These are phyloP conservation scores for Xylaria sp. DNA, from an alignment of 2,329 filamentous ascomycete species.

Conservation along the genomic window DNA sequence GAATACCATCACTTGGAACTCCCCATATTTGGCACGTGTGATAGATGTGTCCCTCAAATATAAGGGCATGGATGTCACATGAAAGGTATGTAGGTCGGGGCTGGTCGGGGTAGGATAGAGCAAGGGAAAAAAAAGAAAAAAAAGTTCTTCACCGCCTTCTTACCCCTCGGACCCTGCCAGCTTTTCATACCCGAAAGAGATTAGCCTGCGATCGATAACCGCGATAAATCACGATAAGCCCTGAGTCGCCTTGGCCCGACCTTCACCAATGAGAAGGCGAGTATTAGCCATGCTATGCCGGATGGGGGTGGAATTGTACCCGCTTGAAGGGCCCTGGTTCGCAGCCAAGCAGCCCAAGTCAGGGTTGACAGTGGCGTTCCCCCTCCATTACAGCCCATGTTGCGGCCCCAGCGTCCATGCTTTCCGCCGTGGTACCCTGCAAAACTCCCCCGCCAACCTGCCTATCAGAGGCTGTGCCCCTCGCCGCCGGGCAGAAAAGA, in stretches of 20 bases:
- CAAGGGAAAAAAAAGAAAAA: neutral
- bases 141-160: constrained; percentile 18
- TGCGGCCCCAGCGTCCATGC: constrained; percentile 8
- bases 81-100: neutral
- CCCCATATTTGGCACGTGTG: too few species aligned
- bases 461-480: constrained; percentile 22
- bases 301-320: neutral
- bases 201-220: neutral
- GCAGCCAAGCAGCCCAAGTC: neutral
- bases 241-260: constrained; percentile 5
- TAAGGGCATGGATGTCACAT: neutral
- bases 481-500: constrained; percentile 15
- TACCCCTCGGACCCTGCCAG: constrained; percentile 1
- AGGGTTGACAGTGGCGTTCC: neutral
- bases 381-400: neutral
- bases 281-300: constrained; percentile 1
- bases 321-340: neutral
- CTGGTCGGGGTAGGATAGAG: neutral
- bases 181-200: constrained; percentile 1
- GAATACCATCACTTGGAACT: too few species aligned
- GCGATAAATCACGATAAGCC: constrained; percentile 10
- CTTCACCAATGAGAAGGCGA: constrained; percentile 3
- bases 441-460: constrained; percentile 12
- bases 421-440: constrained; percentile 12
- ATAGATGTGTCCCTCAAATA: too few species aligned